Evolutionary conservation across 129 eudicot genomes (phyloP), one percentile per base, ranked within the genome.

Genomic region (Flaveria robusta): DNA sequence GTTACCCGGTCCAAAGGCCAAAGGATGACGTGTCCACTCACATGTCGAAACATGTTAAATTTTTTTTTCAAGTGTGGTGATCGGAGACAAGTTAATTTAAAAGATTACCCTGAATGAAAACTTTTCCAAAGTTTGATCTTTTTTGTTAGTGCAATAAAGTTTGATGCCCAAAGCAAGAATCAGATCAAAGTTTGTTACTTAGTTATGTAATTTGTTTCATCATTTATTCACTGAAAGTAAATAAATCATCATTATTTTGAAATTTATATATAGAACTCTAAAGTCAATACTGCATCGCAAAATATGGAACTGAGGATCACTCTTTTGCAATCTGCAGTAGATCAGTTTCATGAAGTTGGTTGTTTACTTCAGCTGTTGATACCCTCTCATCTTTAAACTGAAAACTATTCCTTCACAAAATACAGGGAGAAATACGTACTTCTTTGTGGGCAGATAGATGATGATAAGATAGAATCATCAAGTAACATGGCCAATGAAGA

Each of bases 361-460:
- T 77, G 20, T 37, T 62, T 63, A 51, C 42, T 70, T 81, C 64
- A 51, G 47, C 16, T 86, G 26, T 59, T 54, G 16, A 66, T 51
- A 73, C 20, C 14, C 24, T 58, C 68, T 39, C 81, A 37, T 52
- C 37, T 67, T 66, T 78, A 47, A 74, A 69, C 29, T 46, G 41
- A 52, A 49, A 58, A 71, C 23, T 7, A 39, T 47, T 49, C 62
- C 15, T 71, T 20, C 13, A 26, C 70, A 77, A 76, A 82, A 68
- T 64, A 66, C 85, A 95, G 99, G 96, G 99, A 95, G 82, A 95
- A 95, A 75, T 95, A 91, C 80, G 88, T 95, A 71, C 86, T 84
- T 67, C 92, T 95, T 19, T 91, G 91, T 78, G 97, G 96, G 59
- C 97, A 87, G 89, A 95, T 95, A 76, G 99, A 95, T 2, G 99